Base-by-base conservation (phyloP, 2,329 filamentous ascomycete genomes). In the Pestalotiopsis sp. region DNA sequence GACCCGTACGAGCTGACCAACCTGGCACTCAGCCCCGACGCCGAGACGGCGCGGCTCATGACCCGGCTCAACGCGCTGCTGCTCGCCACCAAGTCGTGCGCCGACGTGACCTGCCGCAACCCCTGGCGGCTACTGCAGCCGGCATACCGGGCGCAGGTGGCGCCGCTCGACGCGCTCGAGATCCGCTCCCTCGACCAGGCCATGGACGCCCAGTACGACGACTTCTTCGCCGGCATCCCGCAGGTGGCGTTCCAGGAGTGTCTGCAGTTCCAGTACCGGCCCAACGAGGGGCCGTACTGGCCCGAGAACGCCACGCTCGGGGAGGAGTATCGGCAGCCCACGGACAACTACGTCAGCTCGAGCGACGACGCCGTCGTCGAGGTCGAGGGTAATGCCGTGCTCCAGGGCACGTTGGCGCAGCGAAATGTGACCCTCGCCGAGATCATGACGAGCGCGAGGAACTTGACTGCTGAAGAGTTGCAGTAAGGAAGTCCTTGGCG, bases 61-160 rank as follows among this genome's bases (percentile, higher is more conserved):
- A 61, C 57, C n/a, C 72, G 72, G 17, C 73, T 76, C 23, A 76
- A 77, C 64, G 73, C 71, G 2, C 66, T 77, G 3, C 71, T 77
- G 27, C 67, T 78, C 25, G 73, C 72, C 20, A 75, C 74, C 39
- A 78, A 77, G 67, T 75, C 75, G 1, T 78, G 75, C 68, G 69
- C 69, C 31, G 61, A 70, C 39, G 59, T 66, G 23, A 72, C 69
- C 6, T 77, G 74, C 67, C 74, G 74, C 67, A 68, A 74, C 39
- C 73, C 73, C n/a, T 91, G 89, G 89, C 78, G 79, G 11, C 81
- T 82, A 1, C 78, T 91, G 2, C 88, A 90, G 71, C 88, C 88
- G 0, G 12, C 38, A 1, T 25, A 49, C n/a, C 12, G 31, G 2
- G 57, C 56, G 12, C 25, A 61, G 57, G 39, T 61, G 4, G 36